Percentiles rank a stretch among this genome's conserved stretches.
Evolutionary conservation across 805 yeast genomes (phyloP).

Genomic region (Suhomyces faveliae): DNA sequence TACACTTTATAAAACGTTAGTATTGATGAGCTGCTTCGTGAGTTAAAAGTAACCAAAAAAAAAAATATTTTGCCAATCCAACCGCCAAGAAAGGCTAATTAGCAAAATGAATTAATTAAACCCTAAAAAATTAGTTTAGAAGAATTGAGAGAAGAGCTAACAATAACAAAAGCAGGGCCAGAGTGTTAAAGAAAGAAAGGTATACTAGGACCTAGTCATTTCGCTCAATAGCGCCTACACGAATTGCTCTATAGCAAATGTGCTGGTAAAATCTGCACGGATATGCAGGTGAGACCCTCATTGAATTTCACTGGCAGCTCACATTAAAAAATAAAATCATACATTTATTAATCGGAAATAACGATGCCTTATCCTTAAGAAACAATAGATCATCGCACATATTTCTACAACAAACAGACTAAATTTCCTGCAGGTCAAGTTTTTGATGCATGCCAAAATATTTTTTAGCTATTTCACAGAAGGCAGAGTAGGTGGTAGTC

Average conservation of each 20-base stretch:
- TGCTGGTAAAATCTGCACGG: background rate
- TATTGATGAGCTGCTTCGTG: background rate
- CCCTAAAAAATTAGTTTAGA: background rate
- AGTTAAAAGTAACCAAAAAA: background rate
- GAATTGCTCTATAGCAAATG: background rate
- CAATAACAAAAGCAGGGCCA: background rate
- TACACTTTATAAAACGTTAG: no score
- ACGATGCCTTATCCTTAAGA: background rate
- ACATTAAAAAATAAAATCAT: background rate
- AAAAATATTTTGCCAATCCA: background rate
- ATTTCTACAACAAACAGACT: background rate
- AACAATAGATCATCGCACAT: background rate
- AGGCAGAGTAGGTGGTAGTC: conserved; percentile 2
- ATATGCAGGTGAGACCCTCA: background rate
- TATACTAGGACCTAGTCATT: background rate
- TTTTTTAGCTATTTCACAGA: conserved; percentile 1
- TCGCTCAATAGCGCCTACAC: background rate
- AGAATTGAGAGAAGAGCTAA: background rate
- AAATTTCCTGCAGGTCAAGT: background rate
- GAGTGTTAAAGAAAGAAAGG: background rate
- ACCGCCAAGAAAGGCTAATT: background rate
- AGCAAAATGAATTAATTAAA: background rate
- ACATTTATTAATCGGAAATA: background rate
- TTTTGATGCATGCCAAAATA: conserved; percentile 3
- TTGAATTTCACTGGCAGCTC: conserved; percentile 3